Conservation (phyloP, 176 grass and related monocot species). For the Rhynchospora tenuis region DNA sequence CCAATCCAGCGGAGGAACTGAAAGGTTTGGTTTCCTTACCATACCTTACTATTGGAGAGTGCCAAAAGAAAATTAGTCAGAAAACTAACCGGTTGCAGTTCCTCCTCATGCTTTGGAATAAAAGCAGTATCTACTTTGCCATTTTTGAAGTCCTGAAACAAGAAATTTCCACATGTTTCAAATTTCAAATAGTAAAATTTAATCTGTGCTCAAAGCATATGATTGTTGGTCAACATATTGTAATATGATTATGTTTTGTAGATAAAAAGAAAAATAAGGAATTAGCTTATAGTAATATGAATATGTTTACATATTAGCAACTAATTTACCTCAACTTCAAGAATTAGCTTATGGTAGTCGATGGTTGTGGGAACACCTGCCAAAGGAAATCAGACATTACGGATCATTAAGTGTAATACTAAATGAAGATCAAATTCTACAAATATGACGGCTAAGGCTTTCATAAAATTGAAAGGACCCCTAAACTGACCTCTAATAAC, state of each 20-base stretch:
- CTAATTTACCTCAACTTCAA: not conserved
- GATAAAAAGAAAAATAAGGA: not conserved
- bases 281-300: slow-evolving; percentile 39
- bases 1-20: not conserved
- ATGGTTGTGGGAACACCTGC: slow-evolving; percentile 53
- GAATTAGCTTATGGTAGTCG: slow-evolving; percentile 45
- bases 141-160: slow-evolving; percentile 41
- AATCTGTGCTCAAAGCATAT: not conserved
- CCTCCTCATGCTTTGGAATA: slow-evolving; percentile 47
- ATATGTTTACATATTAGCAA: no score
- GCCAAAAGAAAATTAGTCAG: not conserved
- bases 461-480: not conserved
- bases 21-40: no score
- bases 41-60: no score
- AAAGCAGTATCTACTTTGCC: slow-evolving; percentile 48
- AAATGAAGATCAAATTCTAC: slow-evolving; percentile 1
- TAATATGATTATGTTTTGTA: not conserved
- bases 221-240: not conserved
- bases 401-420: not conserved
- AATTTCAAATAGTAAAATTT: not conserved
- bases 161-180: not conserved
- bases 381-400: slow-evolving; percentile 6
- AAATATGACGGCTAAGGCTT: not conserved
- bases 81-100: slow-evolving; percentile 44
- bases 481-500: slow-evolving; percentile 33